A percentile compares a stretch with the other conserved stretches of the same genome.
Evolutionary conservation across 345 rosid genomes (phyloP).

Genomic region (Acer negundo): DNA sequence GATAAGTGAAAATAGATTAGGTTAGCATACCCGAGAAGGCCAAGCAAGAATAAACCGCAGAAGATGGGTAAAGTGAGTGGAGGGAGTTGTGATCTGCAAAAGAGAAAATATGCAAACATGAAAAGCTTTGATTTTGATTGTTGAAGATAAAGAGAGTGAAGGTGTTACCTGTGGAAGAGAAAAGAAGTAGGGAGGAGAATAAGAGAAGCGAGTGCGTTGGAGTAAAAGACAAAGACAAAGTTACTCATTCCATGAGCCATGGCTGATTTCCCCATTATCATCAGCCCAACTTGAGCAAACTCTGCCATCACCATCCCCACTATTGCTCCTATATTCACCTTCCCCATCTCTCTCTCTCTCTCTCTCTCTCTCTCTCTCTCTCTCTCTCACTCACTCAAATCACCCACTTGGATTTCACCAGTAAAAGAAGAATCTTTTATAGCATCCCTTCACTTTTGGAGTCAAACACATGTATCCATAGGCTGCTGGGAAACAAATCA

Average conservation of each 20-base stretch:
- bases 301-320: conserved; percentile 62
- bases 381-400: too few species aligned
- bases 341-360: conserved; percentile 24
- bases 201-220: conserved; percentile 60
- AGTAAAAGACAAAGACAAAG: conserved; percentile 54
- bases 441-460: not conserved
- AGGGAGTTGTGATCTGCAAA: conserved; percentile 53
- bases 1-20: not conserved
- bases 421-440: not conserved
- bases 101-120: not conserved
- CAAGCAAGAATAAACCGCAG: conserved; percentile 52
- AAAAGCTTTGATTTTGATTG: not conserved
- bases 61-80: conserved; percentile 41
- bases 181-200: conserved; percentile 54
- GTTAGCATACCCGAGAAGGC: conserved; percentile 47
- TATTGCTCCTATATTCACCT: conserved; percentile 34
- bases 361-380: too few species aligned
- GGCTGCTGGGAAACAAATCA: not conserved
- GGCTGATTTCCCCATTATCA: conserved; percentile 50
- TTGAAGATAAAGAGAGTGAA: not conserved
- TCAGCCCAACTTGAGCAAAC: conserved; percentile 61
- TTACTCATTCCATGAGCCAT: conserved; percentile 60
- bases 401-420: not conserved
- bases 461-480: not conserved
- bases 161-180: conserved; percentile 45